phyloP scores from a whole-genome alignment of 2,329 filamentous ascomycete genomes.

The Aspergillus unguis region DNA sequence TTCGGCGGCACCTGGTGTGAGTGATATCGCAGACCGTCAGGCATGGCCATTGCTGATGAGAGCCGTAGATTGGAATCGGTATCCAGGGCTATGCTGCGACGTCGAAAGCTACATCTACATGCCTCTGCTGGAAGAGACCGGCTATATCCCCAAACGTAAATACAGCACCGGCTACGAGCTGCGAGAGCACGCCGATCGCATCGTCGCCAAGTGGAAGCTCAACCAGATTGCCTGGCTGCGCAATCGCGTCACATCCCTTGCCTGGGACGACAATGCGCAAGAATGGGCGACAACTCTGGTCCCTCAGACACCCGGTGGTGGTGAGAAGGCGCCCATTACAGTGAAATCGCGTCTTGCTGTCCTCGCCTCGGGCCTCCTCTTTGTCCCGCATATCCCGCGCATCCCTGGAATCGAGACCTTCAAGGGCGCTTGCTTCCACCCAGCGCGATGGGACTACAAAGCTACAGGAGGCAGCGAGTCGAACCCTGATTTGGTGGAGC shows the following conservation, averaged over 20 bases:
- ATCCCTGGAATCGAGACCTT: slow-evolving; percentile 23
- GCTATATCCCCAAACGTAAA: slow-evolving; percentile 12
- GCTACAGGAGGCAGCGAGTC: slow-evolving; percentile 1
- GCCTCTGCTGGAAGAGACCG: slow-evolving; percentile 14
- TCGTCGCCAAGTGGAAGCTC: slow-evolving; percentile 41
- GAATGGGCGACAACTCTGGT: not conserved
- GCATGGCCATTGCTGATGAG: not conserved
- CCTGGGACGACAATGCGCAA: slow-evolving; percentile 5
- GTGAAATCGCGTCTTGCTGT: slow-evolving; percentile 2
- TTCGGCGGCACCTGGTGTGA: not conserved
- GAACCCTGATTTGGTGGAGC: not conserved
- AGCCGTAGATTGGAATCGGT: slow-evolving; percentile 46
- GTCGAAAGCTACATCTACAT: slow-evolving; percentile 49
- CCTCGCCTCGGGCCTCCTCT: not conserved
- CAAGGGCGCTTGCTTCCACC: slow-evolving; percentile 23
- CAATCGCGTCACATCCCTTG: slow-evolving; percentile 35
- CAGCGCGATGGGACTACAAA: slow-evolving; percentile 26
- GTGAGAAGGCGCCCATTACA: too few species aligned
- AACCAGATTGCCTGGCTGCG: slow-evolving; percentile 47
- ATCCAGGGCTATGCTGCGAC: slow-evolving; percentile 53
- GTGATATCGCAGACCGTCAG: not conserved
- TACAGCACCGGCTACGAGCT: slow-evolving; percentile 8
- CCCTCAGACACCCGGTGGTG: too few species aligned
- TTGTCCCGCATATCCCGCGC: slow-evolving; percentile 20
- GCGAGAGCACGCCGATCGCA: slow-evolving; percentile 4